phyloP scores from a whole-genome alignment of 805 yeast genomes.

The Zygosaccharomyces gambellarensis region DNA sequence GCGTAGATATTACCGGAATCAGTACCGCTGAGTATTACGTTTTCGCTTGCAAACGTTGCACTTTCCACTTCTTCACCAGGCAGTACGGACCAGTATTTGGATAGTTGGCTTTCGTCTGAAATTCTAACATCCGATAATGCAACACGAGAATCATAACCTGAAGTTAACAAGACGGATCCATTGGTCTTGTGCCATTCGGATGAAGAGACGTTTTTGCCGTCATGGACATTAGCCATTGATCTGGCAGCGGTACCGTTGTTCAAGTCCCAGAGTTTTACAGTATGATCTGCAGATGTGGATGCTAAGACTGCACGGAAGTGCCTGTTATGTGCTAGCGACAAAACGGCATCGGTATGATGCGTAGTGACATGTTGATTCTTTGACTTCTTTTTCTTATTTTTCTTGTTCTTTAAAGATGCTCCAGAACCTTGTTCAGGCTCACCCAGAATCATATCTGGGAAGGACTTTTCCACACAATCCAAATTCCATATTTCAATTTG shows the following conservation, averaged over 20 bases:
- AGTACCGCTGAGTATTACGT: slow-evolving; percentile 75
- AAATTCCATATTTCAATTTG: slow-evolving; percentile 96
- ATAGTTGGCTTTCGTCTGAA: slow-evolving; percentile 52
- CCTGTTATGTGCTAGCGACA: slow-evolving; percentile 78
- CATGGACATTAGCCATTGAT: slow-evolving; percentile 63
- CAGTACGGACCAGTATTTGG: slow-evolving; percentile 58
- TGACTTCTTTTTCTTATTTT: slow-evolving; percentile 48
- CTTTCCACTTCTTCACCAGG: slow-evolving; percentile 80
- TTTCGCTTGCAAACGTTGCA: slow-evolving; percentile 62
- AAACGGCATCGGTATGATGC: slow-evolving; percentile 91
- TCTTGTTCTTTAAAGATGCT: slow-evolving; percentile 37
- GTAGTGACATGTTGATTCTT: slow-evolving; percentile 52
- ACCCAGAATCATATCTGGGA: slow-evolving; percentile 90
- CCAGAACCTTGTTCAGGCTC: slow-evolving; percentile 50
- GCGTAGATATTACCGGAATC: slow-evolving; percentile 87
- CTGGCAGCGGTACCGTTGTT: slow-evolving; percentile 69
- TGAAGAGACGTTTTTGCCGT: slow-evolving; percentile 74
- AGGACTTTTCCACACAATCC: slow-evolving; percentile 87
- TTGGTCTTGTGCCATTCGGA: slow-evolving; percentile 79
- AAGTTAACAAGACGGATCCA: slow-evolving; percentile 70
- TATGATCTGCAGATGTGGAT: slow-evolving; percentile 91
- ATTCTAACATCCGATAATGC: slow-evolving; percentile 85
- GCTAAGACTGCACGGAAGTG: slow-evolving; percentile 80
- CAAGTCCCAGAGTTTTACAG: slow-evolving; percentile 94
- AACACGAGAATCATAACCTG: slow-evolving; percentile 85